These are phyloP conservation scores for Pseudogymnoascus sp. DNA, from an alignment of 2,329 filamentous ascomycete species.

Conservation along the genomic window DNA sequence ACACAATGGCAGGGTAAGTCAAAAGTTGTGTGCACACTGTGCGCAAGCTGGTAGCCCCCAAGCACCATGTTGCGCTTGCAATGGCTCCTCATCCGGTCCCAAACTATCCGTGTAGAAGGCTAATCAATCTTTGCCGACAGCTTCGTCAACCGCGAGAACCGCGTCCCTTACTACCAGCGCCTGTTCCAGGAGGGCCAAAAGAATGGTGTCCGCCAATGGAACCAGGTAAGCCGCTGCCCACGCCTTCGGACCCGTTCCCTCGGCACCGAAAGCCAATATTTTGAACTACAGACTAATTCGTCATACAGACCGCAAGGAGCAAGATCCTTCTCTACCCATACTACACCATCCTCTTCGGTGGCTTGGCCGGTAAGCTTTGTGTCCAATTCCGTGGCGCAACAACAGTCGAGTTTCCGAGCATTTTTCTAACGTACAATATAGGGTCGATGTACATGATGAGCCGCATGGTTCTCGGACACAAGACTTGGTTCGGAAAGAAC, in stretches of 20 bases:
- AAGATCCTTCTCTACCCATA: slow-evolving; percentile 61
- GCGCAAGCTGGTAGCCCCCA: not conserved
- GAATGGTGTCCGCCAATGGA: slow-evolving; percentile 63
- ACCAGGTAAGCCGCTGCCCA: slow-evolving; percentile 55
- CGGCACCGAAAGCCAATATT: slow-evolving; percentile 10
- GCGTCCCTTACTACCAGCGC: slow-evolving; percentile 67
- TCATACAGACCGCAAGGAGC: slow-evolving; percentile 54
- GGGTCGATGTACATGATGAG: slow-evolving; percentile 61
- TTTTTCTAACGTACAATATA: slow-evolving; percentile 17
- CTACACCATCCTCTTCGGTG: slow-evolving; percentile 56
- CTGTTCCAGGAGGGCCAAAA: slow-evolving; percentile 68
- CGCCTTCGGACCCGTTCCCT: slow-evolving; percentile 4
- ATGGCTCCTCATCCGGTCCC: slow-evolving; percentile 9
- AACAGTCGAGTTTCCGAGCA: not conserved
- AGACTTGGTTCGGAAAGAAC: slow-evolving; percentile 63
- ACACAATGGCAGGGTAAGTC: slow-evolving; percentile 29
- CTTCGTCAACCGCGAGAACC: slow-evolving; percentile 66
- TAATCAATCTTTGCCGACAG: slow-evolving; percentile 23
- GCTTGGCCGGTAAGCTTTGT: slow-evolving; percentile 49
- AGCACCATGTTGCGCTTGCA: not conserved
- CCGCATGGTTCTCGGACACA: slow-evolving; percentile 69
- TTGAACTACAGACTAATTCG: slow-evolving; percentile 9
- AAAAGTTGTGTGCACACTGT: slow-evolving; percentile 6
- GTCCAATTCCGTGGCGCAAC: not conserved
- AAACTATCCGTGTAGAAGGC: slow-evolving; percentile 12